Percentiles rank a stretch among this genome's conserved stretches.
Evolutionary conservation across 768 basidiomycete genomes (phyloP).

Genomic region (Russula sp.): DNA sequence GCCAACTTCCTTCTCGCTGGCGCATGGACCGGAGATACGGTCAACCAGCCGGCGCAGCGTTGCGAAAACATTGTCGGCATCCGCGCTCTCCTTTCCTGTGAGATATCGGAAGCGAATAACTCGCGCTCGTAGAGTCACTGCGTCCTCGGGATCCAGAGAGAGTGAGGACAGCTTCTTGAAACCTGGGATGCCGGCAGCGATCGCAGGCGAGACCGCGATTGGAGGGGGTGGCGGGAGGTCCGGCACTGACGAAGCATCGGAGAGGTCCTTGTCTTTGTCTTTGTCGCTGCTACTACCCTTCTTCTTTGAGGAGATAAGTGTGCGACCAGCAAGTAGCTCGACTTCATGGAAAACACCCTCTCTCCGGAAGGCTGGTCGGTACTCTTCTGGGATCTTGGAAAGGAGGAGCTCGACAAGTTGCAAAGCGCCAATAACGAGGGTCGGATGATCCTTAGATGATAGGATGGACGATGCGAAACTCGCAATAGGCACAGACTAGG

Average conservation of each 20-base stretch:
- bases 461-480: slow-evolving; percentile 93
- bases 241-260: slow-evolving; percentile 36
- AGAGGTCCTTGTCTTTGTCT: slow-evolving; percentile 38
- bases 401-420: slow-evolving; percentile 92
- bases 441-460: slow-evolving; percentile 86
- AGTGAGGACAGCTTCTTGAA: slow-evolving; percentile 66
- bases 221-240: slow-evolving; percentile 34
- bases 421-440: slow-evolving; percentile 79
- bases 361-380: slow-evolving; percentile 83
- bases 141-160: slow-evolving; percentile 80
- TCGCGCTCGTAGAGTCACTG: slow-evolving; percentile 85
- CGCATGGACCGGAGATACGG: slow-evolving; percentile 47
- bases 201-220: slow-evolving; percentile 36
- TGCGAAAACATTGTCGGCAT: slow-evolving; percentile 57
- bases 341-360: slow-evolving; percentile 98
- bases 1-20: slow-evolving; percentile 57
- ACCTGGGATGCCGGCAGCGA: slow-evolving; percentile 45
- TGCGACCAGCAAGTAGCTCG: slow-evolving; percentile 62
- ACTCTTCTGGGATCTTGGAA: slow-evolving; percentile 74
- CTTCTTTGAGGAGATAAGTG: slow-evolving; percentile 48
- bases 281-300: slow-evolving; percentile 45
- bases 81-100: slow-evolving; percentile 47
- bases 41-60: slow-evolving; percentile 60
- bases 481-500: slow-evolving; percentile 86
- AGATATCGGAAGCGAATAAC: slow-evolving; percentile 83